A percentile compares a stretch with the other conserved stretches of the same genome.
Conservation (phyloP, 2,329 filamentous ascomycete species). For the Dryadomyces quercus-mongolicae region DNA sequence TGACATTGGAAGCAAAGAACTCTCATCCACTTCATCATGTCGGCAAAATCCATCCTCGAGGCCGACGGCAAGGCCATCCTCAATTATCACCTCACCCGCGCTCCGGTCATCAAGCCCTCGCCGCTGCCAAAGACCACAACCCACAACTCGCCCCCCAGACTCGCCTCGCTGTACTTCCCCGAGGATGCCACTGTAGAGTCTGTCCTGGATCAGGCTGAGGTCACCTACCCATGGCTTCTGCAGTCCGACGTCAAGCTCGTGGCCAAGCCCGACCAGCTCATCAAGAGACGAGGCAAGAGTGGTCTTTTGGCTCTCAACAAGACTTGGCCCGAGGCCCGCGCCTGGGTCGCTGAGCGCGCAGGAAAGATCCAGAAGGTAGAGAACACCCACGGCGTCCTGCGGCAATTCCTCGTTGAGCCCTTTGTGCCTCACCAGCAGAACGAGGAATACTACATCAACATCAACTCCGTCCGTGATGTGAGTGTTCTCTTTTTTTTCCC, state of each 20-base stretch:
- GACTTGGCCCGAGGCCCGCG: slow-evolving; percentile 85
- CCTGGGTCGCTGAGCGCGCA: slow-evolving; percentile 86
- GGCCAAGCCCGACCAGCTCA: slow-evolving; percentile 98
- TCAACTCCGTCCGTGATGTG: slow-evolving; percentile 99
- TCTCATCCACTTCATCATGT: slow-evolving; percentile 40
- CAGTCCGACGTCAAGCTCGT: slow-evolving; percentile 79
- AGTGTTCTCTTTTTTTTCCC: slow-evolving; percentile 28
- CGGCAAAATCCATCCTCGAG: slow-evolving; percentile 94
- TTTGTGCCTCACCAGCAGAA: slow-evolving; percentile 92
- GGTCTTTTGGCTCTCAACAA: slow-evolving; percentile 94
- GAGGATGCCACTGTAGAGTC: slow-evolving; percentile 73
- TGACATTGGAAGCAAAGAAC: too few relatives aligned
- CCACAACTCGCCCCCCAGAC: slow-evolving; percentile 86
- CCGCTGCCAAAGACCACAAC: slow-evolving; percentile 72
- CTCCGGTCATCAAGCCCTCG: slow-evolving; percentile 94
- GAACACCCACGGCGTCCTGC: slow-evolving; percentile 74
- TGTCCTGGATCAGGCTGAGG: slow-evolving; percentile 89
- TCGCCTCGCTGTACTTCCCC: slow-evolving; percentile 86
- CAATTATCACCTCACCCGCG: slow-evolving; percentile 99
- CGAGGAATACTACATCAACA: slow-evolving; percentile 99
- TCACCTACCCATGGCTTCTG: slow-evolving; percentile 93
- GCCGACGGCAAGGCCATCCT: slow-evolving; percentile 99
- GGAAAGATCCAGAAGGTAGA: slow-evolving; percentile 90
- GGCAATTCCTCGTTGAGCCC: slow-evolving; percentile 95
- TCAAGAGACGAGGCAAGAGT: slow-evolving; percentile 99